Conservation (phyloP, 768 basidiomycete species). For the Chalciporus chontae region DNA sequence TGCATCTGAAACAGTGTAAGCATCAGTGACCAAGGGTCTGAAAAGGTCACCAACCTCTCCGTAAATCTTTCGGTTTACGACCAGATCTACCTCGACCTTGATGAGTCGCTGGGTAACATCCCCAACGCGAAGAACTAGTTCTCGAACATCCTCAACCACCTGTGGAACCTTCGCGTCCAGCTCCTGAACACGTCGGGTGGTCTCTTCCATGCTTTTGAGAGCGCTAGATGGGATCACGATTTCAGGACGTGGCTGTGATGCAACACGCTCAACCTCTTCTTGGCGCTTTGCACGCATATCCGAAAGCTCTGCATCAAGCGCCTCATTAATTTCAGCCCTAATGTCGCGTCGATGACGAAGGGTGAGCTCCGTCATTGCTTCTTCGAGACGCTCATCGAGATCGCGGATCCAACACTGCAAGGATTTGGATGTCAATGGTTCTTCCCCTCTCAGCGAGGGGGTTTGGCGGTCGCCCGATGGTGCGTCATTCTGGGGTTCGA, state of each 20-base stretch:
- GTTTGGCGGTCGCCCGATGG: conserved; percentile 1
- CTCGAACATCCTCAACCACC: conserved; percentile 23
- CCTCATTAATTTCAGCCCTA: conserved; percentile 16
- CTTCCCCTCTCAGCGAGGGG: neutral
- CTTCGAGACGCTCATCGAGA: conserved; percentile 30
- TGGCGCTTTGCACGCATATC: conserved; percentile 21
- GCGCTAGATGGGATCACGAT: conserved; percentile 19
- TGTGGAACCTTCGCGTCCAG: conserved; percentile 24
- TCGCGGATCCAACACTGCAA: conserved; percentile 18
- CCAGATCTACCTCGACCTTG: conserved; percentile 23
- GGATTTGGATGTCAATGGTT: conserved; percentile 1
- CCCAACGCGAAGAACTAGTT: conserved; percentile 23
- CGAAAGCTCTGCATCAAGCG: conserved; percentile 16
- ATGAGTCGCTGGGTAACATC: conserved; percentile 17
- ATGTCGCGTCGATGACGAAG: conserved; percentile 20
- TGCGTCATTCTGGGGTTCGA: conserved; percentile 12
- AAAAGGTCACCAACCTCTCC: conserved; percentile 13
- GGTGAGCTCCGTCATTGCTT: conserved; percentile 29
- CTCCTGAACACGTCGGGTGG: conserved; percentile 12
- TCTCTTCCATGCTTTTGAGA: conserved; percentile 18
- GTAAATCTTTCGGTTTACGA: conserved; percentile 11
- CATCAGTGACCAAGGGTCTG: neutral
- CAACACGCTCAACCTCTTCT: conserved; percentile 16
- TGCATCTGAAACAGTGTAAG: conserved; percentile 15
- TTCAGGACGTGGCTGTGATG: conserved; percentile 13